phyloP scores from a whole-genome alignment of 306 rosid genomes.

The Gastrolobium villosum region DNA sequence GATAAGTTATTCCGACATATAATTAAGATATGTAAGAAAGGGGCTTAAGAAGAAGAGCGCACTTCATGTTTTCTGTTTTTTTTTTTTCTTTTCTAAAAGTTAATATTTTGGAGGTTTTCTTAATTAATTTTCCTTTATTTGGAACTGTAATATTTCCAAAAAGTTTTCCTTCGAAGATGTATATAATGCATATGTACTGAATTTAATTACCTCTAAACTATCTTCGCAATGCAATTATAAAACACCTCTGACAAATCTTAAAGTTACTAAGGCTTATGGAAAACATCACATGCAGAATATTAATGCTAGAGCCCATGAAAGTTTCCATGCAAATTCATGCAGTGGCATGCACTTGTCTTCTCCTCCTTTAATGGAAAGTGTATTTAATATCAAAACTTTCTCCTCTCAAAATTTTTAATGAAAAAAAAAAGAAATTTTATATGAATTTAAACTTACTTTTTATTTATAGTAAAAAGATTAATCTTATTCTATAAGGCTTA shows the following conservation, averaged over 20 bases:
- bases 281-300: not conserved
- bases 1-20: too few species aligned
- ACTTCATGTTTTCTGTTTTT: not conserved
- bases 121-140: not conserved
- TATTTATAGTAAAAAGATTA: too few species aligned
- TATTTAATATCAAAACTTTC: too few species aligned
- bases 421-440: too few species aligned
- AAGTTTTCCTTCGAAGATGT: not conserved
- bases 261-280: constrained; percentile 34
- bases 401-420: too few species aligned
- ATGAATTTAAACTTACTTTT: too few species aligned
- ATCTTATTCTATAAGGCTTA: too few species aligned
- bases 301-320: not conserved
- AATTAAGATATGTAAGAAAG: not conserved
- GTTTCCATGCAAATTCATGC: constrained; percentile 45
- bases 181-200: not conserved
- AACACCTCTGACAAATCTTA: not conserved
- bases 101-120: constrained; percentile 10
- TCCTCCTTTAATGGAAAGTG: not conserved
- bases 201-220: not conserved
- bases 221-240: not conserved
- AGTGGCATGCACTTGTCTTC: constrained; percentile 43
- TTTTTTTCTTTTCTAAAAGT: not conserved
- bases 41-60: not conserved
- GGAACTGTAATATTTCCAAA: not conserved